Base-by-base conservation (phyloP, 169 alveolate species). In the Plasmodium berghei region DNA sequence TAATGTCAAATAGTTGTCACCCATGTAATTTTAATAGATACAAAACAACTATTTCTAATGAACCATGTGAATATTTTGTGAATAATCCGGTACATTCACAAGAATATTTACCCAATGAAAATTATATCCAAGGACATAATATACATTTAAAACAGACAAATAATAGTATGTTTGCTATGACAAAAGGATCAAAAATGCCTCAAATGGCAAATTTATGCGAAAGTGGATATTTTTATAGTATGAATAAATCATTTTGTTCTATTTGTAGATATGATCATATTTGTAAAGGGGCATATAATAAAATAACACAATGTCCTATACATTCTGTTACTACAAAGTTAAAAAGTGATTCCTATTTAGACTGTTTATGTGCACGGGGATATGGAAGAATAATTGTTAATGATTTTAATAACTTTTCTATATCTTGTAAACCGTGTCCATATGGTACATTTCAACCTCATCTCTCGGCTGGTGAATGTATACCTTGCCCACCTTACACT, bases 401-500 rank as follows among this genome's bases (percentile, higher is more conserved):
- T 9, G 77, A 90, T 26, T 92, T 91, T 14, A 90, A 87, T 26
- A 73, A 69, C 28, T 74, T 87, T 40, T 26, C 77, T 26, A 66
- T 92, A 45, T 72, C 70, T 22, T 94, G 96, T 72, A 77, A 66
- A 9, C 93, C 87, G 34, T 94, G 96, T 67, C 92, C 93, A 20
- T 80, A 64, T 12, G 94, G 94, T 22, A 85, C 89, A 9, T 94
- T 94, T 74, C 96, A 94, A 73, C 86, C 66, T 22, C 86, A 69
- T 24, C 95, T 89, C 61, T 62, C 93, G 49, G 77, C 83, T 16
- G 72, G 67, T n/a, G 88, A 62, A 18, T 94, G 96, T 26, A 59
- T 94, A 49, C 95, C 96, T 49, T 94, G 96, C 40, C 96, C 96
- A 6, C 72, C 69, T 34, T 22, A 87, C 48, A 89, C 96, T 12